These are phyloP conservation scores for Ambrosia artemisiifolia DNA, from an alignment of 129 eudicot species.

Conservation along the genomic window DNA sequence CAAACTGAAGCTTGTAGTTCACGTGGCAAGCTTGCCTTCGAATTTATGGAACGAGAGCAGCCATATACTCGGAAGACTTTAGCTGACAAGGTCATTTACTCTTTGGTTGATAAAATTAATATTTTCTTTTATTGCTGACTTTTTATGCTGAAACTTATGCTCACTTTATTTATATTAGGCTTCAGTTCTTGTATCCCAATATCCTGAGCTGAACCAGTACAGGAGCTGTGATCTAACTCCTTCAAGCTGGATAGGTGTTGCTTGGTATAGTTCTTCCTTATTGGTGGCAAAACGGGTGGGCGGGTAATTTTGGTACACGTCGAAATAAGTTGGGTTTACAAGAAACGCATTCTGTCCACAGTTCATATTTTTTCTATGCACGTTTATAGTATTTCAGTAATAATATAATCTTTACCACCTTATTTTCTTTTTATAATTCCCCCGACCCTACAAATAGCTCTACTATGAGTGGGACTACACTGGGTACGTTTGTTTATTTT, in stretches of 20 bases:
- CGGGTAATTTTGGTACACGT: background rate
- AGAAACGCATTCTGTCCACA: background rate
- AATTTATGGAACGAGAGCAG: constrained; percentile 53
- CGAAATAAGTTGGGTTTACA: background rate
- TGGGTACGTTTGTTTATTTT: background rate
- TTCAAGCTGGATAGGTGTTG: constrained; percentile 75
- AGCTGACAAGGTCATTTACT: constrained; percentile 48
- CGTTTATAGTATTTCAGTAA: background rate
- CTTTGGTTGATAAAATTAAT: background rate
- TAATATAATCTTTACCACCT: too few relatives aligned
- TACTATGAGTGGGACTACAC: too few relatives aligned
- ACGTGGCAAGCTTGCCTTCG: constrained; percentile 36
- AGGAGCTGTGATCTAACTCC: constrained; percentile 63
- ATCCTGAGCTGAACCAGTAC: constrained; percentile 50
- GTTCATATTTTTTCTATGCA: background rate
- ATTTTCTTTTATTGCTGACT: background rate
- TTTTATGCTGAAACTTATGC: constrained; percentile 18
- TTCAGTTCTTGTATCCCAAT: constrained; percentile 37
- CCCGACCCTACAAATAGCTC: too few relatives aligned
- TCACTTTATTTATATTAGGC: constrained; percentile 33
- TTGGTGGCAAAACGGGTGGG: background rate
- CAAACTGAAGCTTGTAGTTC: constrained; percentile 3
- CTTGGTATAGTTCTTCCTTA: constrained; percentile 44
- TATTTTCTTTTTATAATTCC: too few relatives aligned
- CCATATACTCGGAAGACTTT: constrained; percentile 58